Evolutionary conservation across 805 yeast genomes (phyloP).

Genomic region (Cyberlindnera bimundalis): DNA sequence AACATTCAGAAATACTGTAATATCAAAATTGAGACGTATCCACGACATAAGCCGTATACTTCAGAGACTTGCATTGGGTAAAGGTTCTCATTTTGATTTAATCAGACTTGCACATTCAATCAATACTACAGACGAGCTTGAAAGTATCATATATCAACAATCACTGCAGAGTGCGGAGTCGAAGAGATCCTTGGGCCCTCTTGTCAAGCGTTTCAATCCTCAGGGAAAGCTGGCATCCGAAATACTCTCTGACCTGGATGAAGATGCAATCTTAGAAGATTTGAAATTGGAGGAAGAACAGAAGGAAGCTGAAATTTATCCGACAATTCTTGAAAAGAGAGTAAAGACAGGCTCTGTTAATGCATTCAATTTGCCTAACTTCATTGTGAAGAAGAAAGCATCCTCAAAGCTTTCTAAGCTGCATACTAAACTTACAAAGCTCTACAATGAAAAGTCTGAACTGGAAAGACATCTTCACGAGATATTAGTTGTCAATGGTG

Average conservation of each 20-base stretch:
- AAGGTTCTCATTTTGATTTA: slow-evolving; percentile 43
- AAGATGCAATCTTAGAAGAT: slow-evolving; percentile 29
- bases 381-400: slow-evolving; percentile 12
- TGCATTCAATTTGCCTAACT: neutral
- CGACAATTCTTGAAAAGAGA: slow-evolving; percentile 12
- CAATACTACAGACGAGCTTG: slow-evolving; percentile 32
- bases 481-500: slow-evolving; percentile 23
- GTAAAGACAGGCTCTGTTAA: neutral
- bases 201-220: slow-evolving; percentile 29
- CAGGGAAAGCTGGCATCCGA: slow-evolving; percentile 40
- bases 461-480: slow-evolving; percentile 7
- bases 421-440: slow-evolving; percentile 6
- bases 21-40: slow-evolving; percentile 39
- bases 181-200: slow-evolving; percentile 23
- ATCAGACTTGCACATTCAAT: slow-evolving; percentile 42
- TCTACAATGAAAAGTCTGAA: slow-evolving; percentile 5
- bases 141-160: slow-evolving; percentile 18
- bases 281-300: slow-evolving; percentile 25
- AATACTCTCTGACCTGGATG: slow-evolving; percentile 41
- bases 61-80: slow-evolving; percentile 51
- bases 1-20: slow-evolving; percentile 30
- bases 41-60: slow-evolving; percentile 60
- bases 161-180: slow-evolving; percentile 27
- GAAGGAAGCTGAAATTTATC: slow-evolving; percentile 12
- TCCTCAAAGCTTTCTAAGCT: slow-evolving; percentile 7